A percentile compares a stretch with the other conserved stretches of the same genome.
These are phyloP conservation scores for Rosa lucieae DNA, from an alignment of 306 rosid species.

Conservation along the genomic window DNA sequence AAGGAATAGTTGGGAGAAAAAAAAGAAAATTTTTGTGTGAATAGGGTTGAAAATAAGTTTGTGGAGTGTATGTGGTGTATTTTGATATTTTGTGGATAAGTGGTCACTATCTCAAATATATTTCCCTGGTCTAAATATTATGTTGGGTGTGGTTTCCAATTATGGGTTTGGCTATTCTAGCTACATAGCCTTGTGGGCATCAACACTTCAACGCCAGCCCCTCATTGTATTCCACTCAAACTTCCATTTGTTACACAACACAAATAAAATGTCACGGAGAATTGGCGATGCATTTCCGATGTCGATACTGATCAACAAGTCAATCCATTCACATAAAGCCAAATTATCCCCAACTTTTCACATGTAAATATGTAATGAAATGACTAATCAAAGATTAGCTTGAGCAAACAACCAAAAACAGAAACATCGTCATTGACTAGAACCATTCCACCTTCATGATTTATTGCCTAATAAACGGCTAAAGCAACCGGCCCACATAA, in stretches of 20 bases:
- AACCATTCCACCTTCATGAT: neutral
- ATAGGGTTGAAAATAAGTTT: too few species aligned
- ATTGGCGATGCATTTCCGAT: neutral
- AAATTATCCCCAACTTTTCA: neutral
- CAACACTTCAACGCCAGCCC: neutral
- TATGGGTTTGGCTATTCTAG: neutral
- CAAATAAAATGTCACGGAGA: neutral
- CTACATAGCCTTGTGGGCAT: neutral
- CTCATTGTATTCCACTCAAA: neutral
- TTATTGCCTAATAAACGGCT: neutral
- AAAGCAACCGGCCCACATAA: conserved; percentile 12
- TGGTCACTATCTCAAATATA: too few species aligned
- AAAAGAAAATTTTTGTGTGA: too few species aligned
- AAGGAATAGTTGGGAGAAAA: too few species aligned
- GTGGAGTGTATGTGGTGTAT: too few species aligned
- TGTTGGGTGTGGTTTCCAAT: neutral
- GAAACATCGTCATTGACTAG: neutral
- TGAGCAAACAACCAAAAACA: neutral
- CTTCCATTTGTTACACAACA: neutral
- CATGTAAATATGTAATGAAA: neutral
- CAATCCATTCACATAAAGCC: neutral
- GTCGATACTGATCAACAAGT: neutral
- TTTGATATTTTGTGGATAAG: too few species aligned
- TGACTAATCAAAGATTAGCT: neutral
- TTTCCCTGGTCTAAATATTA: too few species aligned